These are phyloP conservation scores for Aschersonia sp. DNA, from an alignment of 2,329 filamentous ascomycete genomes.

Conservation along the genomic window DNA sequence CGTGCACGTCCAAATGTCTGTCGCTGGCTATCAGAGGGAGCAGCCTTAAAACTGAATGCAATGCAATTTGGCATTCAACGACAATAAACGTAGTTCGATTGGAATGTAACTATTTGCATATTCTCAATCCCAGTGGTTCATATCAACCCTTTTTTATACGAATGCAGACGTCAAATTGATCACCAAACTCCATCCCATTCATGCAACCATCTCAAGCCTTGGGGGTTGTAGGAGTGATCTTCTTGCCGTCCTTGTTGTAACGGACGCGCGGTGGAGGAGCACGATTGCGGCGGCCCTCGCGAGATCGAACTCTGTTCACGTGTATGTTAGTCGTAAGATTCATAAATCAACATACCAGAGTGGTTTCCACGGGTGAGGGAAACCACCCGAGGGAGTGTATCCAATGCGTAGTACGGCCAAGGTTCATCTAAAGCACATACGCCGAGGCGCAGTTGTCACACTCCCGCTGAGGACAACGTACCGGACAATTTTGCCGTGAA, in stretches of 20 bases:
- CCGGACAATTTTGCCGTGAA: constrained; percentile 99
- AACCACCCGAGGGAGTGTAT: constrained; percentile 14
- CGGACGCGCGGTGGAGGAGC: constrained; percentile 92
- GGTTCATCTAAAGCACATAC: constrained; percentile 43
- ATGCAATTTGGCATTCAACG: constrained; percentile 3
- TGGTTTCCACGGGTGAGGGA: constrained; percentile 1
- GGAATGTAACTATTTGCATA: constrained; percentile 7
- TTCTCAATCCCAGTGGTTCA: constrained; percentile 18
- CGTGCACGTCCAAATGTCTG: too few species aligned
- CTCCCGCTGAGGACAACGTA: constrained; percentile 53
- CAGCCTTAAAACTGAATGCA: background rate
- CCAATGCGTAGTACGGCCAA: constrained; percentile 32
- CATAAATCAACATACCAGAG: constrained; percentile 13
- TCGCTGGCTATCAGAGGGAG: too few species aligned
- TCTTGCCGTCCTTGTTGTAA: constrained; percentile 99
- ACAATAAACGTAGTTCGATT: constrained; percentile 10
- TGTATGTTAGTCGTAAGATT: constrained; percentile 24
- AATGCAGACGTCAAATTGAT: constrained; percentile 20
- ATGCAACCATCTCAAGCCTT: constrained; percentile 21
- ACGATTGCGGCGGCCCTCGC: constrained; percentile 95
- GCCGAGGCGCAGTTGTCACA: constrained; percentile 40
- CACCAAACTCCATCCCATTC: constrained; percentile 22
- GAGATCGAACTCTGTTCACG: constrained; percentile 73
- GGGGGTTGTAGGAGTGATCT: constrained; percentile 66
- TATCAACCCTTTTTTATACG: constrained; percentile 18